Percentiles rank a stretch among this genome's conserved stretches.
phyloP scores from a whole-genome alignment of 176 grass and related monocot species.

The Oryza punctata region DNA sequence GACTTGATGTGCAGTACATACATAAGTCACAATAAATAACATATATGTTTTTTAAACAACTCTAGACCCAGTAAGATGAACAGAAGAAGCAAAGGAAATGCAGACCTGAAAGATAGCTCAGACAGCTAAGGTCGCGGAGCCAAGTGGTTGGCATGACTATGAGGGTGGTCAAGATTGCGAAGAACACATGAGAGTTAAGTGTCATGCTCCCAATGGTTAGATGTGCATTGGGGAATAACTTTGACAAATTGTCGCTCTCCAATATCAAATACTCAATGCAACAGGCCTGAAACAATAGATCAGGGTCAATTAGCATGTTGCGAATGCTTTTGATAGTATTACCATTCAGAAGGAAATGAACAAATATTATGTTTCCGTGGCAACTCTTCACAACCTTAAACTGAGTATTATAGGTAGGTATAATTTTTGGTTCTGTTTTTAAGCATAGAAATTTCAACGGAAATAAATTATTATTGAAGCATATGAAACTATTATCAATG shows the following conservation, averaged over 20 bases:
- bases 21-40: background rate
- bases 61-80: background rate
- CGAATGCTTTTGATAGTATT: background rate
- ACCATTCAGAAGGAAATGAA: background rate
- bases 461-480: background rate
- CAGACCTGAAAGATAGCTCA: constrained; percentile 91
- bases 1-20: background rate
- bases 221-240: constrained; percentile 77
- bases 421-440: background rate
- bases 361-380: background rate
- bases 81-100: background rate
- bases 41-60: background rate
- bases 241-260: constrained; percentile 88
- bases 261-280: constrained; percentile 97
- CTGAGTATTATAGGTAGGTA: too few relatives aligned
- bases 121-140: constrained; percentile 80
- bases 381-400: background rate
- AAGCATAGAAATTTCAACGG: background rate
- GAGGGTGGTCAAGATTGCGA: constrained; percentile 79
- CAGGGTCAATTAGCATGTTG: background rate
- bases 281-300: constrained; percentile 62
- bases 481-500: constrained; percentile 4
- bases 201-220: constrained; percentile 62
- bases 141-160: constrained; percentile 92
- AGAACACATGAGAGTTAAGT: constrained; percentile 66